Base-by-base conservation (phyloP, 352 stramenopile species). In the Achlya hypogyna region DNA sequence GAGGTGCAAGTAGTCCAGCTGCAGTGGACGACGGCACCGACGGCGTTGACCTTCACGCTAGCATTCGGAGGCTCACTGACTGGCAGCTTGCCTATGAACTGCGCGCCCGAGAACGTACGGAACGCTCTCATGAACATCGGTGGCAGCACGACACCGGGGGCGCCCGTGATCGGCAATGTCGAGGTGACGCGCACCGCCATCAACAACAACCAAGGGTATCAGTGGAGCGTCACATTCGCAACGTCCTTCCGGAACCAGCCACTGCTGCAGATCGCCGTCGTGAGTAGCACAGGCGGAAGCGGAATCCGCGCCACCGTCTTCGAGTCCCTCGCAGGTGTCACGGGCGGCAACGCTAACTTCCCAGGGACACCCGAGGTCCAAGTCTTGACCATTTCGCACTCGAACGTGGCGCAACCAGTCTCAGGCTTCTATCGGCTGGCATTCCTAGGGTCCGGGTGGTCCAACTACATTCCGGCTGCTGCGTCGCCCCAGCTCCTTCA, bases 121-220 rank as follows among this genome's bases (percentile, higher is more conserved):
- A 86, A 77, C 62, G 81, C 82, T 25, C 73, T 98, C 22, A 90
- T 98, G 76, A 96, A 96, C 65, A 75, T 98, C 25, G 76, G 89
- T 20, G 70, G 73, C 0, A 42, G 4, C 35, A 66, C 28, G 12
- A 59, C 45, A 25, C 29, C 38, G 12, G 62, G 27, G 14, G 69
- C 65, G 14, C 69, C 76, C 51, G 51, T 71, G 6, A 62, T 86
- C 25, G 68, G 71, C 1, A 69, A 86, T 38, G 63, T 93, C 18
- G 71, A 86, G 38, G 84, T 96, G 0, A 82, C 77, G 23, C 71
- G 84, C 12, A 75, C 74, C 18, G 72, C 75, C 9, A 67, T 93
- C 20, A 83, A 88, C 29, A 81, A 72, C 54, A 73, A 70, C 3
- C 67, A 81, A 68, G 88, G 88, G 2, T 95, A 86, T 68, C 72